Evolutionary conservation across 169 alveolate species (phyloP), one percentile per base, ranked within the genome.

Genomic region (Nephromyces sp.): DNA sequence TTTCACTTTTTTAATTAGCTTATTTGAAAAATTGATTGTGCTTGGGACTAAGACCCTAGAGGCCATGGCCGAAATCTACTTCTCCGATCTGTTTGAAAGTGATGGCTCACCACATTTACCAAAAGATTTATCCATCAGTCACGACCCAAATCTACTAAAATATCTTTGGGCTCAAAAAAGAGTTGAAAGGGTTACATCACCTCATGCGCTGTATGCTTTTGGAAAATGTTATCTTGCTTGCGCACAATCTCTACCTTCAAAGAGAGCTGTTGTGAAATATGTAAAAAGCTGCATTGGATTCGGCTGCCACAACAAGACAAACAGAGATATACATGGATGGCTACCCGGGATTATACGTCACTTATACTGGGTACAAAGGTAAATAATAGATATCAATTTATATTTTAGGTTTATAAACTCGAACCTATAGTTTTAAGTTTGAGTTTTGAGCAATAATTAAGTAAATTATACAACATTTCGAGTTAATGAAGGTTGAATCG

Each of bases 341-440:
- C 57, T 70, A 78, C 77, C 83, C 6, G 28, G 53, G 51, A 66
- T 77, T 3, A 61, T 69, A 51, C 78, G 71, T 31, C 83, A 77
- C 78, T 51, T 77, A 28, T 77, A 34, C 34, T 75, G 82, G 82
- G 27, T 66, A 2, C 82, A 75, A 25, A 68, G 65, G 82, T 75
- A 43, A 15, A 43, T 15, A 15, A 43, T 15, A 43, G n/a, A 62
- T 8, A 62, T 15, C 68, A 15, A 15, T 8, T n/a, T n/a, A n/a
- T n/a, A n/a, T n/a, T n/a, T n/a, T n/a, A n/a, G n/a, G n/a, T n/a
- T n/a, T n/a, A n/a, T n/a, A n/a, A n/a, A n/a, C n/a, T n/a, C n/a
- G n/a, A n/a, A n/a, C n/a, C n/a, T n/a, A n/a, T n/a, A n/a, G n/a
- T n/a, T n/a, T n/a, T n/a, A n/a, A n/a, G n/a, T n/a, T n/a, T n/a